Conservation (phyloP, 768 basidiomycete genomes). For the Hydnomerulius pinastri region DNA sequence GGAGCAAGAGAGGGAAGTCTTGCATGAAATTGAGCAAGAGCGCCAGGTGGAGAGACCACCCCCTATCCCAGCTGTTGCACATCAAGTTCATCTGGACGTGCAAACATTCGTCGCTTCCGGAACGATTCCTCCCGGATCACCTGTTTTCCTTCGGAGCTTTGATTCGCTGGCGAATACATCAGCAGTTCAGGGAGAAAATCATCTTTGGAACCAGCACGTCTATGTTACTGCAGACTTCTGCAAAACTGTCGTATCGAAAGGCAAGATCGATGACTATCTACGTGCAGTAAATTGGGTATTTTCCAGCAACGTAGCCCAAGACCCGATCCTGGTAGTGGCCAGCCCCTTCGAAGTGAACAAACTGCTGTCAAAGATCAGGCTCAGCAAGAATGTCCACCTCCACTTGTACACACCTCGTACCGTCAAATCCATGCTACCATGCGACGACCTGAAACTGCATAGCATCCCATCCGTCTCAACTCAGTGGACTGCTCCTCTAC, state of each 20-base stretch:
- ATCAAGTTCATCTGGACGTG: slow-evolving; percentile 29
- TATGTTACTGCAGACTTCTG: slow-evolving; percentile 20
- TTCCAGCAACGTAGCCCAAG: slow-evolving; percentile 32
- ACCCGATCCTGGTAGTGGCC: slow-evolving; percentile 34
- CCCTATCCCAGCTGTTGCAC: slow-evolving; percentile 24
- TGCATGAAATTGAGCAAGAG: slow-evolving; percentile 44
- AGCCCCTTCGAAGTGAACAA: slow-evolving; percentile 44
- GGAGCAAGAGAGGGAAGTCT: slow-evolving; percentile 50
- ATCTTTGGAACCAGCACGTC: slow-evolving; percentile 18
- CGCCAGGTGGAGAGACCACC: slow-evolving; percentile 39
- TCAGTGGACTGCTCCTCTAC: slow-evolving; percentile 12
- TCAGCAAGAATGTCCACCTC: slow-evolving; percentile 34
- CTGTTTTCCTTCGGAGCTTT: slow-evolving; percentile 22
- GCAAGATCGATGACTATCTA: slow-evolving; percentile 33
- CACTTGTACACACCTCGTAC: slow-evolving; percentile 45
- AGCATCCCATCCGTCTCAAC: slow-evolving; percentile 21
- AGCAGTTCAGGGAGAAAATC: slow-evolving; percentile 13
- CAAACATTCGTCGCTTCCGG: slow-evolving; percentile 31
- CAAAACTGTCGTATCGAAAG: background rate
- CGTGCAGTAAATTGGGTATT: slow-evolving; percentile 48
- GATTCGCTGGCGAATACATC: slow-evolving; percentile 8
- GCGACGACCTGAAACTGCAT: slow-evolving; percentile 35
- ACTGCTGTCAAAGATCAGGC: slow-evolving; percentile 39
- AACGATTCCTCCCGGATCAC: slow-evolving; percentile 11
- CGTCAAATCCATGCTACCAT: slow-evolving; percentile 32